Percentiles rank a stretch among this genome's conserved stretches.
Evolutionary conservation across 2,329 filamentous ascomycete genomes (phyloP).

Genomic region (Onygenales sp.): DNA sequence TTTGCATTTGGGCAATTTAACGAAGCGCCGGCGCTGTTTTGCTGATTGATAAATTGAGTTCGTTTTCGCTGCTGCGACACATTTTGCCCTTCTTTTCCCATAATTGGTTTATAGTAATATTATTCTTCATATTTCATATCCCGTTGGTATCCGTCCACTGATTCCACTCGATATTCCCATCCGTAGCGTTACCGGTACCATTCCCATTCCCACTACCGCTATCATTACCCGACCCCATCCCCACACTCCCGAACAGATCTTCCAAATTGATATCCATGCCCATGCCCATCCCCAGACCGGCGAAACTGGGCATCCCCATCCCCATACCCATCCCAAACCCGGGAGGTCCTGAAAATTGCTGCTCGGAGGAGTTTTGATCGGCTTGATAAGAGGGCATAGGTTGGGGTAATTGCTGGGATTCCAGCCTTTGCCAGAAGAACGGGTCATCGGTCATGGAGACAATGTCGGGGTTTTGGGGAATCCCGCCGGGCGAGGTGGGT

Average conservation of each 20-base stretch:
- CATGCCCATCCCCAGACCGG: slow-evolving; percentile 12
- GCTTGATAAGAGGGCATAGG: neutral
- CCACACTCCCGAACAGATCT: slow-evolving; percentile 31
- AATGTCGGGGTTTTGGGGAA: neutral
- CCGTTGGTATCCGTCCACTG: slow-evolving; percentile 28
- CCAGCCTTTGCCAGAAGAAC: neutral
- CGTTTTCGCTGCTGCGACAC: no score
- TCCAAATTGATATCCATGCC: slow-evolving; percentile 27
- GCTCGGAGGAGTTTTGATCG: neutral
- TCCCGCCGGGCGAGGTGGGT: neutral
- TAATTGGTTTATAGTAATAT: neutral
- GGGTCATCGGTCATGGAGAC: neutral
- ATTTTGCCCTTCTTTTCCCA: neutral
- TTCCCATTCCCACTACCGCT: neutral
- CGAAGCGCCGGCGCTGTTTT: no score
- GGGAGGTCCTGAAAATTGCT: neutral
- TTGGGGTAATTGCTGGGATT: neutral
- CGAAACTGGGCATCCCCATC: slow-evolving; percentile 15
- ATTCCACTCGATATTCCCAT: slow-evolving; percentile 21
- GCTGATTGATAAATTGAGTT: no score
- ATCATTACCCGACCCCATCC: neutral
- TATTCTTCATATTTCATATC: slow-evolving; percentile 8
- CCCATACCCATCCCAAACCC: slow-evolving; percentile 15
- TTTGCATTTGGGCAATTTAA: no score
- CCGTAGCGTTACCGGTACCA: neutral